Conservation (phyloP, 805 yeast genomes). For the Yamadazyma philogaea region DNA sequence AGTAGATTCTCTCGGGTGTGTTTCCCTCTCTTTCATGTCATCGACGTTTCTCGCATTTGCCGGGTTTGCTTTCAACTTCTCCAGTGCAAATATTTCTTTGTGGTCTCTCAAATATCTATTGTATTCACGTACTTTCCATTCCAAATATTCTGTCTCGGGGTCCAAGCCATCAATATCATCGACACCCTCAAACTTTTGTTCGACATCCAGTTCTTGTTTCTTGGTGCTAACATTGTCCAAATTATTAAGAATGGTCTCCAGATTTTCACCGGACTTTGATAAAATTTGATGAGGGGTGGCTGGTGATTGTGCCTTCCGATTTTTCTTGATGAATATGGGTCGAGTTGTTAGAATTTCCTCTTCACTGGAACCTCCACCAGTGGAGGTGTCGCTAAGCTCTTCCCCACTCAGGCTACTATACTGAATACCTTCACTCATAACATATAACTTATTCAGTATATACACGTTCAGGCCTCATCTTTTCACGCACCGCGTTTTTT, state of each 20-base stretch:
- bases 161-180: constrained; percentile 36
- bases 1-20: not conserved
- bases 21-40: constrained; percentile 6
- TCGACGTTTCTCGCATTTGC: constrained; percentile 14
- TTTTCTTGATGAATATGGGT: constrained; percentile 13
- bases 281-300: not conserved
- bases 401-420: constrained; percentile 1
- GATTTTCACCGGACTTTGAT: not conserved
- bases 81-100: constrained; percentile 17
- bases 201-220: not conserved
- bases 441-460: not conserved
- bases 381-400: constrained; percentile 1
- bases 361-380: constrained; percentile 1
- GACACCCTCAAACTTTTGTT: constrained; percentile 26
- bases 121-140: constrained; percentile 30
- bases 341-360: constrained; percentile 1
- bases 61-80: constrained; percentile 25
- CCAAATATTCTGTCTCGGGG: constrained; percentile 29
- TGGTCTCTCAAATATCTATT: constrained; percentile 24
- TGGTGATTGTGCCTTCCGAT: not conserved
- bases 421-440: not conserved
- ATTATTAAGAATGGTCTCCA: constrained; percentile 2
- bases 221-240: constrained; percentile 6
- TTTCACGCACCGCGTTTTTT: constrained; percentile 5
- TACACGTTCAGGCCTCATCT: not conserved